Percentiles rank a stretch among this genome's conserved stretches.
Conservation (phyloP, 2,329 filamentous ascomycete species). For the Clarireedia sp. region DNA sequence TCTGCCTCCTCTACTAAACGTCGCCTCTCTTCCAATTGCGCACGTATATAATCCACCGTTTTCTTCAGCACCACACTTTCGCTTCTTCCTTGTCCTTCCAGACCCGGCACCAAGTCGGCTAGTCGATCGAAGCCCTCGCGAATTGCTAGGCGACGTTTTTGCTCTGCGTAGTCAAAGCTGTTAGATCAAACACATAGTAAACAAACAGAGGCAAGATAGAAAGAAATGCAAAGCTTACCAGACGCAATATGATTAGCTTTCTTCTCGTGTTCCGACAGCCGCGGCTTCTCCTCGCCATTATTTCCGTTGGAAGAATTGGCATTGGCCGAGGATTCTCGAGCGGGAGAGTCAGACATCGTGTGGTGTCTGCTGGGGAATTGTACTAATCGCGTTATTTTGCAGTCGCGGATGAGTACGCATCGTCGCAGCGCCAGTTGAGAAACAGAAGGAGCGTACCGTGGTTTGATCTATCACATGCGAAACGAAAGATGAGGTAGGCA, state of each 20-base stretch:
- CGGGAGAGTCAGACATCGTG: neutral
- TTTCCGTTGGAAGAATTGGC: slow-evolving; percentile 21
- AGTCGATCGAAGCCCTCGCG: slow-evolving; percentile 62
- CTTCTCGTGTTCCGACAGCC: slow-evolving; percentile 62
- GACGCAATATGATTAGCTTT: slow-evolving; percentile 67
- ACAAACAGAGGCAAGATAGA: neutral
- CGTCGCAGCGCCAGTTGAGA: neutral
- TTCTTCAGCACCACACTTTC: slow-evolving; percentile 60
- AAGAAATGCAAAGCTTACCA: slow-evolving; percentile 18
- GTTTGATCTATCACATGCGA: neutral
- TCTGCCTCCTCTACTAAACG: slow-evolving; percentile 43
- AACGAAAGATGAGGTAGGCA: neutral
- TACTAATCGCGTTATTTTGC: neutral
- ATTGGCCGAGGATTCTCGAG: slow-evolving; percentile 23
- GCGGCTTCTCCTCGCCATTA: slow-evolving; percentile 44
- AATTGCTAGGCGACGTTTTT: slow-evolving; percentile 44
- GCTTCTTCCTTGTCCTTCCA: slow-evolving; percentile 60
- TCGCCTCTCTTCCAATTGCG: slow-evolving; percentile 42
- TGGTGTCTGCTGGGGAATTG: neutral
- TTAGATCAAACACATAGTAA: neutral
- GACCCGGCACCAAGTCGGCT: slow-evolving; percentile 59
- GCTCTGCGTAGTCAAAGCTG: slow-evolving; percentile 33
- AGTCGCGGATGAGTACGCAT: neutral
- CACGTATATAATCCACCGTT: slow-evolving; percentile 45
- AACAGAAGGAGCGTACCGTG: neutral